Evolutionary conservation across 1,284 basidiomycete species (phyloP).

Genomic region (Boletus hoseneyae): DNA sequence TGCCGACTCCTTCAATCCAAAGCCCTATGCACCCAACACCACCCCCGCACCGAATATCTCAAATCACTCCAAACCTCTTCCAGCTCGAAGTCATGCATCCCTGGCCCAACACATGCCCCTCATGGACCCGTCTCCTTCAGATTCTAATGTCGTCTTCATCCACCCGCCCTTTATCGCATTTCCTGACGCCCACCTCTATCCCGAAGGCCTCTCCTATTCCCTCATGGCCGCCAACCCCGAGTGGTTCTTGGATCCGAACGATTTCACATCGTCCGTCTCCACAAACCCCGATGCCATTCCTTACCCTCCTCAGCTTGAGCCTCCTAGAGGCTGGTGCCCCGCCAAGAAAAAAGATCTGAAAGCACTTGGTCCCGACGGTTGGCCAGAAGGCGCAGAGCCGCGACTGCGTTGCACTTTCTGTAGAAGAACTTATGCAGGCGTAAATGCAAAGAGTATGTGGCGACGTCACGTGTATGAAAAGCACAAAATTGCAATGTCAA

Average conservation of each 20-base stretch:
- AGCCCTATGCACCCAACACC: constrained; percentile 48
- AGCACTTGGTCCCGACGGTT: constrained; percentile 57
- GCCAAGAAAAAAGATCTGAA: constrained; percentile 72
- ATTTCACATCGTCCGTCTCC: constrained; percentile 54
- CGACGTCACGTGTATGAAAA: constrained; percentile 80
- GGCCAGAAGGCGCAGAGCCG: constrained; percentile 75
- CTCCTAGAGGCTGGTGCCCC: constrained; percentile 78
- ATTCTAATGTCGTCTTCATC: constrained; percentile 62
- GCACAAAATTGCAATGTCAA: constrained; percentile 82
- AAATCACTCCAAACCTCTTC: constrained; percentile 23
- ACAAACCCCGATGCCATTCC: constrained; percentile 49
- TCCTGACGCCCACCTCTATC: constrained; percentile 55
- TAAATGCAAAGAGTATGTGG: constrained; percentile 88
- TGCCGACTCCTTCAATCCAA: constrained; percentile 55
- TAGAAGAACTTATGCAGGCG: constrained; percentile 71
- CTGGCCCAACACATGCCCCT: constrained; percentile 47
- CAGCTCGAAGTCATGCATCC: constrained; percentile 33
- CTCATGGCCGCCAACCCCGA: constrained; percentile 66
- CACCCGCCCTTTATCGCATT: constrained; percentile 67
- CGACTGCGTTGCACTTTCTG: constrained; percentile 78
- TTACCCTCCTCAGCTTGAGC: constrained; percentile 72
- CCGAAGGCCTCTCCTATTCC: constrained; percentile 65
- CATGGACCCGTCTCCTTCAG: constrained; percentile 63
- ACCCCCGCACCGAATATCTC: constrained; percentile 17
- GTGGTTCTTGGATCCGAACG: constrained; percentile 70